Conservation (phyloP, 441 rosid species). For the Sinapis alba region DNA sequence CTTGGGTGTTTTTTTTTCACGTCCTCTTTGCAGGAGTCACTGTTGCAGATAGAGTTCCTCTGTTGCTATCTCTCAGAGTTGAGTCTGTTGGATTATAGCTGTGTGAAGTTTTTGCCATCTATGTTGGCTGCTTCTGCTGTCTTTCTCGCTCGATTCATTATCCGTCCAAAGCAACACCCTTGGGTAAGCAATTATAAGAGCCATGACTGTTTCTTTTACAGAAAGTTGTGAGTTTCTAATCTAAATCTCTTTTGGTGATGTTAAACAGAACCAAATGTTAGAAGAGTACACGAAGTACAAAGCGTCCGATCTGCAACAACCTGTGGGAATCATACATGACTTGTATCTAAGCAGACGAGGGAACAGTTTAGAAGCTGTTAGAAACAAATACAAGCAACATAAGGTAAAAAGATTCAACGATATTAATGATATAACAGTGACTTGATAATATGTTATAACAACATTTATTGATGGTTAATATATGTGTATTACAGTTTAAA, state of each 20-base stretch:
- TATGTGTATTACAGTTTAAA: conserved; percentile 58
- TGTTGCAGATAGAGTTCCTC: conserved; percentile 72
- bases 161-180: conserved; percentile 56
- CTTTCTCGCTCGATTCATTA: conserved; percentile 66
- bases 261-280: conserved; percentile 49
- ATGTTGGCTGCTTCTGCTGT: conserved; percentile 65
- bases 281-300: conserved; percentile 55
- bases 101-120: conserved; percentile 70
- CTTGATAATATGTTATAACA: not conserved
- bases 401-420: conserved; percentile 47
- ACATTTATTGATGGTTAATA: not conserved
- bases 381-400: conserved; percentile 76
- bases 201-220: not conserved
- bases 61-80: conserved; percentile 72
- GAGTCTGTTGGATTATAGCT: conserved; percentile 70
- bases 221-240: not conserved
- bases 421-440: not conserved
- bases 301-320: conserved; percentile 54
- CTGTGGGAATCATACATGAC: conserved; percentile 61
- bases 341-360: conserved; percentile 69
- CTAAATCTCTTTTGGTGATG: conserved; percentile 1
- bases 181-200: conserved; percentile 56
- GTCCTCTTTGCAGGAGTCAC: conserved; percentile 41
- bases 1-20: not conserved
- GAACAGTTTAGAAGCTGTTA: conserved; percentile 57